These are phyloP conservation scores for Entomortierella lignicola DNA, from an alignment of 192 early-diverging fungal genomes.

Conservation along the genomic window DNA sequence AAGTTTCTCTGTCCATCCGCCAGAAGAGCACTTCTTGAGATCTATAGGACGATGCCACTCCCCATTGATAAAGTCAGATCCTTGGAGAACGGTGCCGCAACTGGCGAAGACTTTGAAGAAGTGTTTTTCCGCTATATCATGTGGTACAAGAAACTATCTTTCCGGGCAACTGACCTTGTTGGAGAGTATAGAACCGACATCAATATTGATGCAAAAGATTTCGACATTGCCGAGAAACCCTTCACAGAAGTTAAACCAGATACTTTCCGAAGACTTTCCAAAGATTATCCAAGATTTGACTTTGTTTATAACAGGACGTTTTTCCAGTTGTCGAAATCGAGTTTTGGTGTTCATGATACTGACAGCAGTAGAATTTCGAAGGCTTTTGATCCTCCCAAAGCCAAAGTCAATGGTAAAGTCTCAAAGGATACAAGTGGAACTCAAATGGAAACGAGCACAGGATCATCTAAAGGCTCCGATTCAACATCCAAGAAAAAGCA, in stretches of 20 bases:
- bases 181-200: neutral
- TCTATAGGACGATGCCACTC: slow-evolving; percentile 6
- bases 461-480: no score
- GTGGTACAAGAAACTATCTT: neutral
- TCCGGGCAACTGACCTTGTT: neutral
- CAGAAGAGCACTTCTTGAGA: neutral
- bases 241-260: neutral
- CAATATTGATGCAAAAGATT: neutral
- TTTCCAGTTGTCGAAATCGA: slow-evolving; percentile 1
- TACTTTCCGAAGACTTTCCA: neutral
- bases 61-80: neutral
- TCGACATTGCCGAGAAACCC: neutral
- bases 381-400: neutral
- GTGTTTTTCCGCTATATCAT: neutral
- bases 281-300: neutral
- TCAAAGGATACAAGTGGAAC: neutral
- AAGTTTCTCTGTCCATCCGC: neutral
- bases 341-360: neutral
- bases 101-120: neutral
- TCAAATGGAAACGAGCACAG: no score
- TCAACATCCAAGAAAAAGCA: no score
- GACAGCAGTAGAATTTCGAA: neutral
- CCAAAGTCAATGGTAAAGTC: neutral
- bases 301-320: neutral
- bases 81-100: neutral